phyloP scores from a whole-genome alignment of 2,329 filamentous ascomycete genomes.

The Phialocephala sp. region DNA sequence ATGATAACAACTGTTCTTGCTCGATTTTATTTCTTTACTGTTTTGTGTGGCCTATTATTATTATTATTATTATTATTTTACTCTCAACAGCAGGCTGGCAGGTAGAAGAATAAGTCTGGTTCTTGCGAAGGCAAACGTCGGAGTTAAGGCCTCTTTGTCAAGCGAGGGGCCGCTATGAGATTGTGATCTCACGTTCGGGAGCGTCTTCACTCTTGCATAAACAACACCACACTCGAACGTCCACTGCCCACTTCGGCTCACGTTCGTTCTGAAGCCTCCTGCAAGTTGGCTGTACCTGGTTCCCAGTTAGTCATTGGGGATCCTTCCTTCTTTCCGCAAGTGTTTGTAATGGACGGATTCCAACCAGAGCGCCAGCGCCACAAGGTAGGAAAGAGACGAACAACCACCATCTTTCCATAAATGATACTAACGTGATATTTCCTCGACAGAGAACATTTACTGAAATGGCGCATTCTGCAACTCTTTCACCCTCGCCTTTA shows the following conservation, averaged over 20 bases:
- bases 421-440: constrained; percentile 24
- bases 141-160: background rate
- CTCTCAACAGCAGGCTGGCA: background rate
- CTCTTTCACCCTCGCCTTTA: constrained; percentile 38
- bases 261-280: background rate
- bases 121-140: constrained; percentile 1
- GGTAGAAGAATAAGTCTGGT: background rate
- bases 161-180: constrained; percentile 5
- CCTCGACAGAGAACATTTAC: constrained; percentile 36
- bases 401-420: constrained; percentile 8
- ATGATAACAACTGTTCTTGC: background rate
- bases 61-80: background rate
- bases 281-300: background rate
- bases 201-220: background rate
- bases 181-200: constrained; percentile 4
- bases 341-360: constrained; percentile 35
- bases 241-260: background rate
- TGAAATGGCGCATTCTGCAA: constrained; percentile 39
- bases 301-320: background rate
- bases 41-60: background rate
- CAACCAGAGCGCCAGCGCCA: constrained; percentile 31
- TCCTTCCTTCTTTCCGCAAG: background rate
- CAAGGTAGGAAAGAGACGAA: constrained; percentile 32
- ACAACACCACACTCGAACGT: constrained; percentile 5
- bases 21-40: background rate